Evolutionary conservation across 23 red algal genomes (phyloP).

Genomic region (Gracilariopsis chorda): DNA sequence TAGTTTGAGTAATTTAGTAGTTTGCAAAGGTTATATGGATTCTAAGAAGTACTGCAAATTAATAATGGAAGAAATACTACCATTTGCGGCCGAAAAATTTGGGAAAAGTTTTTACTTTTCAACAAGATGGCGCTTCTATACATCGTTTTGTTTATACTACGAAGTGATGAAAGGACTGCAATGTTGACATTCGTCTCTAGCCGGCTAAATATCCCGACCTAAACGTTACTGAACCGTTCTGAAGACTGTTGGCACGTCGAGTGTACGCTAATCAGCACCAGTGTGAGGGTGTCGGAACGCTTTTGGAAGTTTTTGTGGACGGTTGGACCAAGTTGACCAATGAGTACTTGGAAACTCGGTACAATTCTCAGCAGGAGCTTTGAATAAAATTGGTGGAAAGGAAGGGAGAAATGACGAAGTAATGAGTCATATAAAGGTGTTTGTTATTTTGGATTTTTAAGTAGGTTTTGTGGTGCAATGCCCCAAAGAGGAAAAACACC

Average conservation of each 20-base stretch:
- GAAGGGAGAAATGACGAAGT: neutral
- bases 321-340: neutral
- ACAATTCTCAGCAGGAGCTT: neutral
- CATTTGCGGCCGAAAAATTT: neutral
- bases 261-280: constrained; percentile 9
- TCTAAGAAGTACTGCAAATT: neutral
- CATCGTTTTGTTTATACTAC: no score
- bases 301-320: neutral
- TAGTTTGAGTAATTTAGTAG: neutral
- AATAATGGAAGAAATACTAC: neutral
- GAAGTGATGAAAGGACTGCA: no score
- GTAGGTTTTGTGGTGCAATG: neutral
- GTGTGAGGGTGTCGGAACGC: neutral
- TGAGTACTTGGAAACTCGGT: neutral
- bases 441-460: neutral
- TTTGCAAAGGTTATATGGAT: neutral
- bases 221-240: neutral
- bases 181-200: no score
- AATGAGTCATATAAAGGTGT: neutral
- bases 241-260: neutral
- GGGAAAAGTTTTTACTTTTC: neutral
- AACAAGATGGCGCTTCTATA: neutral
- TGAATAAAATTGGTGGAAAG: neutral
- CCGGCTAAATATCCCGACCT: no score
- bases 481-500: neutral